phyloP scores from a whole-genome alignment of 2,329 filamentous ascomycete genomes.

The Fusarium pilosicola region DNA sequence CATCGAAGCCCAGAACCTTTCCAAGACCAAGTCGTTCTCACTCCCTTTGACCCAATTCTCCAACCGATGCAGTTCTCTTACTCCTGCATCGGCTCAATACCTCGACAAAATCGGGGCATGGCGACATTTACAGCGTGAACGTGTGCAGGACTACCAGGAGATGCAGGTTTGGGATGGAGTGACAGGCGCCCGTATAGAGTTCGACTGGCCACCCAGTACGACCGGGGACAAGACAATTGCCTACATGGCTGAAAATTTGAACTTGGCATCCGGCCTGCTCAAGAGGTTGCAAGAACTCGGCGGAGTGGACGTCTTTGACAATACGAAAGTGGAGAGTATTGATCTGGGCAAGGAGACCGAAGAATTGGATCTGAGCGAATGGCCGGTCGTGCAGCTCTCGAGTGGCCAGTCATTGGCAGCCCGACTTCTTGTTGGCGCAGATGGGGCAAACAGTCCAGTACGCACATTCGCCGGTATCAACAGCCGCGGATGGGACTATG shows the following conservation, averaged over 20 bases:
- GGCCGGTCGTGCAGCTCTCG: slow-evolving; percentile 84
- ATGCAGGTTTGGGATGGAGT: slow-evolving; percentile 99
- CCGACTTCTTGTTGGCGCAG: slow-evolving; percentile 88
- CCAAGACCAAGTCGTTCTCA: slow-evolving; percentile 72
- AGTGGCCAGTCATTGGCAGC: slow-evolving; percentile 77
- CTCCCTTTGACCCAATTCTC: slow-evolving; percentile 78
- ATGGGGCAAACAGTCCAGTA: slow-evolving; percentile 94
- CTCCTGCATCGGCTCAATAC: slow-evolving; percentile 85
- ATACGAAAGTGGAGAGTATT: slow-evolving; percentile 83
- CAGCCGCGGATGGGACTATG: slow-evolving; percentile 92
- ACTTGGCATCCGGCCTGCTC: slow-evolving; percentile 83
- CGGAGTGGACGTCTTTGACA: slow-evolving; percentile 76
- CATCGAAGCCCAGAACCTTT: slow-evolving; percentile 88
- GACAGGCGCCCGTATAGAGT: slow-evolving; percentile 86
- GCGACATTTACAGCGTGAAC: slow-evolving; percentile 75
- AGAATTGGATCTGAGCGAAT: slow-evolving; percentile 80
- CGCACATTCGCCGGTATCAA: slow-evolving; percentile 87
- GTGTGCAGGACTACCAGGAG: slow-evolving; percentile 88
- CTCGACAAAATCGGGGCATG: slow-evolving; percentile 87
- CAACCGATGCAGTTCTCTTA: slow-evolving; percentile 95
- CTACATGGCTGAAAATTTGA: slow-evolving; percentile 96
- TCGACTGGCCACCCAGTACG: slow-evolving; percentile 73
- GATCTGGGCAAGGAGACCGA: slow-evolving; percentile 75
- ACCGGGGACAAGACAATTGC: slow-evolving; percentile 75
- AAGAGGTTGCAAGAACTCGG: slow-evolving; percentile 76